phyloP scores from a whole-genome alignment of 352 stramenopile genomes.

The Phytophthora meadii region DNA sequence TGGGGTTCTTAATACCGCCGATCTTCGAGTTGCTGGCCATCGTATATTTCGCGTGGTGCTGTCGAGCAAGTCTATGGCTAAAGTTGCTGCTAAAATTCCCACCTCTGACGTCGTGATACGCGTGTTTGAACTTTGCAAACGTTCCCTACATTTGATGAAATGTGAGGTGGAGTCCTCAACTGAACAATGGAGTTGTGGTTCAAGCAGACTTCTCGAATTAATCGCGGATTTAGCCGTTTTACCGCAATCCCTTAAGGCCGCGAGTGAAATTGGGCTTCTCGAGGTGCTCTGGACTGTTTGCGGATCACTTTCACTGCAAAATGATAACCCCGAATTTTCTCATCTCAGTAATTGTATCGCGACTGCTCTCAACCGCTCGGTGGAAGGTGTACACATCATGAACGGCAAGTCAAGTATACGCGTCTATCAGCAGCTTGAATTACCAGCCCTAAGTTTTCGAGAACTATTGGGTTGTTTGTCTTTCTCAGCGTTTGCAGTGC shows the following conservation, averaged over 20 bases:
- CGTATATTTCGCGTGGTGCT: constrained; percentile 20
- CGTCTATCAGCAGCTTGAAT: constrained; percentile 1
- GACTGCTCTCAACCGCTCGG: constrained; percentile 12
- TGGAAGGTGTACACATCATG: constrained; percentile 4
- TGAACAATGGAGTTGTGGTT: constrained; percentile 1
- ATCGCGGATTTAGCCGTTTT: constrained; percentile 1
- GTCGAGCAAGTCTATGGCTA: constrained; percentile 12
- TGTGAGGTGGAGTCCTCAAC: neutral
- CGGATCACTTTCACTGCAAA: neutral
- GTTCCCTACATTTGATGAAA: constrained; percentile 5
- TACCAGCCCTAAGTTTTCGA: constrained; percentile 6
- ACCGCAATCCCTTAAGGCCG: constrained; percentile 11
- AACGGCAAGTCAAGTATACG: neutral
- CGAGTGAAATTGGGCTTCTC: constrained; percentile 15
- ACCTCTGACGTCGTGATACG: constrained; percentile 1
- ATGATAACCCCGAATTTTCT: constrained; percentile 2
- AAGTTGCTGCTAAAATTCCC: neutral
- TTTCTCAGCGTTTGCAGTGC: constrained; percentile 1
- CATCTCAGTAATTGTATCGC: neutral
- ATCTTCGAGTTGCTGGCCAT: constrained; percentile 1
- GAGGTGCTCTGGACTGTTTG: constrained; percentile 13
- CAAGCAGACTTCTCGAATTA: constrained; percentile 5
- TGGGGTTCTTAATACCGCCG: neutral
- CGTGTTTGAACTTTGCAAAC: constrained; percentile 23
- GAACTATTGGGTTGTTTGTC: constrained; percentile 20